Evolutionary conservation across 495 filamentous ascomycete species (phyloP).

Genomic region (Xylaria nigripes): DNA sequence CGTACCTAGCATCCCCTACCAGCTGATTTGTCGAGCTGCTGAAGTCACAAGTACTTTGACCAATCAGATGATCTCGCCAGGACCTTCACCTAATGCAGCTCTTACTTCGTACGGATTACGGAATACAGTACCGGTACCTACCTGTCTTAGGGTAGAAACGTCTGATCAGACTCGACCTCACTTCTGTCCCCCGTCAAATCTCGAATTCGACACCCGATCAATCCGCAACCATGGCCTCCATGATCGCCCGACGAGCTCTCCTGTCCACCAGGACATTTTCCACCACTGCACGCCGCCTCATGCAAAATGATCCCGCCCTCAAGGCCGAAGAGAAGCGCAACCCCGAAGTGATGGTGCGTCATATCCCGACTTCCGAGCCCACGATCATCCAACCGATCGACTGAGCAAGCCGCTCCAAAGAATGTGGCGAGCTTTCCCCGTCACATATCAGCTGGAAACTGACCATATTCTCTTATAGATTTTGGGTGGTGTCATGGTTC

Average conservation of each 20-base stretch:
- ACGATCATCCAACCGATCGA: not conserved
- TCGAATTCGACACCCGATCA: not conserved
- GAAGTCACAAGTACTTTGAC: too few species aligned
- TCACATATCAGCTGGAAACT: not conserved
- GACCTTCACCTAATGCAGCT: too few species aligned
- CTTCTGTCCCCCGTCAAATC: not conserved
- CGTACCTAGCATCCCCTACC: too few species aligned
- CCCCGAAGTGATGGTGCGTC: constrained; percentile 44
- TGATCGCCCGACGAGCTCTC: constrained; percentile 38
- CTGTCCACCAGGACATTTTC: constrained; percentile 28
- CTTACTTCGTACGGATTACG: too few species aligned
- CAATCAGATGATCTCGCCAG: too few species aligned
- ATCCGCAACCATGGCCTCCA: constrained; percentile 35
- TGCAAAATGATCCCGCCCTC: constrained; percentile 32
- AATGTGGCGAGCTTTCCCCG: not conserved
- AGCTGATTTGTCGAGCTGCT: too few species aligned
- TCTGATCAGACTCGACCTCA: not conserved
- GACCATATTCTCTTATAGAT: constrained; percentile 48
- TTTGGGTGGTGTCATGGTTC: constrained; percentile 84
- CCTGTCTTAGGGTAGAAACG: not conserved
- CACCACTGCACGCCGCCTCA: constrained; percentile 37
- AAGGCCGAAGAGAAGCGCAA: constrained; percentile 45
- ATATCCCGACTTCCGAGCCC: constrained; percentile 11
- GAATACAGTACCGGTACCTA: too few species aligned
- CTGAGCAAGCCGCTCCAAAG: not conserved